Base-by-base conservation (phyloP, 1,139 yeast species). In the Blastobotrys ciferrii region DNA sequence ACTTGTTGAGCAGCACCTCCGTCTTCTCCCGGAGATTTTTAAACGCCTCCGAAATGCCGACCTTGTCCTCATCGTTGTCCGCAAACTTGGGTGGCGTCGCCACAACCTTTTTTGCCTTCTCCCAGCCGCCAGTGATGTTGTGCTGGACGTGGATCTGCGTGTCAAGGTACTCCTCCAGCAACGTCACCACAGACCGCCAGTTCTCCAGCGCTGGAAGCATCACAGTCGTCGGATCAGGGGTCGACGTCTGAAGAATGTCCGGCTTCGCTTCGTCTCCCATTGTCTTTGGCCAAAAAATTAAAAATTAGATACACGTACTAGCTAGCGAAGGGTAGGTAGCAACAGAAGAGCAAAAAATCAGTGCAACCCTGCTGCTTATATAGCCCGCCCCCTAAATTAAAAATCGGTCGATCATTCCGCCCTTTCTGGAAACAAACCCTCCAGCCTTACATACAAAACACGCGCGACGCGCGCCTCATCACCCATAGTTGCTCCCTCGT, bases 21-120 rank as follows among this genome's bases (percentile, higher is more conserved):
- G 67, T 60, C 47, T 56, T 57, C 25, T 56, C 52, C 11, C 71
- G 59, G 42, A 71, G 55, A 15, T 56, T 49, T 25, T 54, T 55
- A 55, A 71, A 69, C 14, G 68, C 64, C 42, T 64, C 68, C 32
- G 68, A 65, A 42, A 71, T 61, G 28, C 71, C 70, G 23, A 49
- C 17, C 35, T 31, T 42, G 33, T 36, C 42, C 4, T 31, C 46
- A 9, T 17, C 40, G 14, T 36, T 25, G 12, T 23, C 40, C 44
- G 61, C 62, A 50, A 69, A 68, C 41, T 56, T 57, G 13, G 73
- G 73, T 18, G 65, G 62, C 15, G 65, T 69, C 17, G 56, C 46
- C 20, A 67, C 52, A 9, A 60, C 43, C 54, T 68, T 68, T 35
- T 65, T 60, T 49, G 68, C 55, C 59, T 69, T 68, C 37, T 63